These are phyloP conservation scores for Venturiaceae sp. DNA, from an alignment of 2,329 filamentous ascomycete species.

Conservation along the genomic window DNA sequence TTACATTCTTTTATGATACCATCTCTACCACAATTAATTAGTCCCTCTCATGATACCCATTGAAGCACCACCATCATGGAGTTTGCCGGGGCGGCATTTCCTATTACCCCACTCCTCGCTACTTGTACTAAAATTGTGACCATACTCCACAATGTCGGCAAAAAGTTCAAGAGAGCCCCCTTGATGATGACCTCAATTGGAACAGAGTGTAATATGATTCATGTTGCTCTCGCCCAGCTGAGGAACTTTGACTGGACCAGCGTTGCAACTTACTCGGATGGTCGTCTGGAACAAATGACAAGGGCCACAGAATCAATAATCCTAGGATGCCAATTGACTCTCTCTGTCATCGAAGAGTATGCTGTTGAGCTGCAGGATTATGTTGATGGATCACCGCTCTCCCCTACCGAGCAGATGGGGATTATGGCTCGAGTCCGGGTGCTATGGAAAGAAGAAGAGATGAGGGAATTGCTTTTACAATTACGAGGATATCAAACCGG, in stretches of 20 bases:
- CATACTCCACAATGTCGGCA: slow-evolving; percentile 7
- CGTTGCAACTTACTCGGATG: background rate
- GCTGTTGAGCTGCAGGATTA: slow-evolving; percentile 9
- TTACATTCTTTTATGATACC: background rate
- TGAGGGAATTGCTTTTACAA: slow-evolving; percentile 9
- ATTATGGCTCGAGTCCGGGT: slow-evolving; percentile 7
- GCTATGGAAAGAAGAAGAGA: slow-evolving; percentile 10
- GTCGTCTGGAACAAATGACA: slow-evolving; percentile 5
- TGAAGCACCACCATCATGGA: slow-evolving; percentile 2
- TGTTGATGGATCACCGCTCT: slow-evolving; percentile 1
- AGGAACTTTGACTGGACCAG: slow-evolving; percentile 4
- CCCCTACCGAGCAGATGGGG: slow-evolving; percentile 7
- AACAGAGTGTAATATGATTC: slow-evolving; percentile 9
- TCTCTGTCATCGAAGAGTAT: slow-evolving; percentile 11
- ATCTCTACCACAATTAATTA: background rate
- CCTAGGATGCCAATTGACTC: slow-evolving; percentile 8
- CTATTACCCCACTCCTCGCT: slow-evolving; percentile 6
- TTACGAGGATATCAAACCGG: slow-evolving; percentile 9
- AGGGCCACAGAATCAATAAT: slow-evolving; percentile 8
- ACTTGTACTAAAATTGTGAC: slow-evolving; percentile 7
- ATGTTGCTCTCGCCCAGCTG: slow-evolving; percentile 7
- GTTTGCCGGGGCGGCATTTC: slow-evolving; percentile 6
- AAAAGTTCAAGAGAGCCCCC: slow-evolving; percentile 7
- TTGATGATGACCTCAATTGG: slow-evolving; percentile 10
- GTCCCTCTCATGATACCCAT: background rate